Base-by-base conservation (phyloP, 2,329 filamentous ascomycete species). In the Nannizziopsis arthrosporioides region DNA sequence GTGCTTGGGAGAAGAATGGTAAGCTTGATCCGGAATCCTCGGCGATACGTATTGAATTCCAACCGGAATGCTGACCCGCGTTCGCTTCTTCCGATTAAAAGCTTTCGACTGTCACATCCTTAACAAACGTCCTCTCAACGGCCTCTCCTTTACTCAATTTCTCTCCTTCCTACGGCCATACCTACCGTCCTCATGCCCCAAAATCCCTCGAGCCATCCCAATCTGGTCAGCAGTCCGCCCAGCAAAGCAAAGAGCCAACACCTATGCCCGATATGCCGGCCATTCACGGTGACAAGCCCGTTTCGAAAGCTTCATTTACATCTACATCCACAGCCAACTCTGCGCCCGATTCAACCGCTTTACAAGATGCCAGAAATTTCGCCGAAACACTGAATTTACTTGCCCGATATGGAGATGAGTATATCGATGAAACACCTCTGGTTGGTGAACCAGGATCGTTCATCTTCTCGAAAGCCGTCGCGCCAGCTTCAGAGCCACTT, bases 381-480 rank as follows among this genome's bases (percentile, higher is more conserved):
- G 63, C 63, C 14, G 67, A 73, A 15, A 73, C 75, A 7, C 69
- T 78, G 45, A 63, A 60, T 32, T 66, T 80, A 31, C 70, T 73
- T 18, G 64, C 74, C 10, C 64, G 65, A 6, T 80, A 76, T 57
- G 75, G 72, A 11, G 72, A 78, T 54, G 78, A 82, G 53, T 82
- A 72, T 63, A 77, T 77, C 67, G 79, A 82, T 59, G 78, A 81
- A 56, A 79, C 75, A 51, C 77, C 79, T 0, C 63, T 82, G 11
- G 67, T 74, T 6, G 79, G 79, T 42, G 79, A 82, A 58, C 79
- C 80, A 0, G 79, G 79, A 27, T 73, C 72, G 3, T 81, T 82
- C 55, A 74, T 77, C 47, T 71, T 81, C 53, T 70, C 71, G 5
- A 69, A 66, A 15, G 39, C 49, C 9, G 34, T 51, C 36, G 46